phyloP scores from a whole-genome alignment of 2,329 filamentous ascomycete genomes.

The Zymoseptoria brevis region DNA sequence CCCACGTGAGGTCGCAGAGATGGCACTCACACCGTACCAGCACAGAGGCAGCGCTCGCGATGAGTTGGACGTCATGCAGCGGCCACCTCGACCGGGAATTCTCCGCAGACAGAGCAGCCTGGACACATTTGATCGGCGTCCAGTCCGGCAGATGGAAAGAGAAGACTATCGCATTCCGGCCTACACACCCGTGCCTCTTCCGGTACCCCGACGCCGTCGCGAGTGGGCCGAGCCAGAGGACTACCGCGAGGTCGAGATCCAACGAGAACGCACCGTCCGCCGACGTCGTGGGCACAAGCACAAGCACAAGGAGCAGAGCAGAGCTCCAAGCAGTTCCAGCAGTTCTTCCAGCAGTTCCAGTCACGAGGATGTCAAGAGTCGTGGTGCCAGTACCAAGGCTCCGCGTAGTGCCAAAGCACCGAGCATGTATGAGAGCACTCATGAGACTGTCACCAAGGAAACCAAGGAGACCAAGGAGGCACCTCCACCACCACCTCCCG shows the following conservation, averaged over 20 bases:
- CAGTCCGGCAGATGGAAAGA: constrained; percentile 47
- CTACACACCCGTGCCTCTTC: constrained; percentile 62
- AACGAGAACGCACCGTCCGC: constrained; percentile 37
- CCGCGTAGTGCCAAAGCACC: constrained; percentile 10
- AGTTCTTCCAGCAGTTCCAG: not conserved
- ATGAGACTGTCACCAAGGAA: constrained; percentile 20
- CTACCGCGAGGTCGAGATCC: constrained; percentile 43
- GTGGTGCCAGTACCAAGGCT: constrained; percentile 3
- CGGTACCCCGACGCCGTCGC: constrained; percentile 51
- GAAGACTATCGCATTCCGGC: constrained; percentile 57
- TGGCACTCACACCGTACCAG: constrained; percentile 48
- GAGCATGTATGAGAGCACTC: constrained; percentile 15
- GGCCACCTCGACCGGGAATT: constrained; percentile 55
- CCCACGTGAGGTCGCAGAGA: constrained; percentile 41
- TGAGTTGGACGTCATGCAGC: constrained; percentile 46
- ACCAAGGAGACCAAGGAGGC: constrained; percentile 2
- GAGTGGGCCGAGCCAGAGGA: constrained; percentile 51
- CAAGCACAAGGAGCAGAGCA: constrained; percentile 14
- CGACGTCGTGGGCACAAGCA: constrained; percentile 17
- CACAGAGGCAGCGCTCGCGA: constrained; percentile 43
- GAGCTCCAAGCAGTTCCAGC: not conserved
- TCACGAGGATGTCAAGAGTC: not conserved
- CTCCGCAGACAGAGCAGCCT: constrained; percentile 79
- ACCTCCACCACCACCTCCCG: constrained; percentile 9
- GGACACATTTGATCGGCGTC: constrained; percentile 79